Base-by-base conservation (phyloP, 805 yeast genomes). In the Yamadazyma takamatsuzukensis region DNA sequence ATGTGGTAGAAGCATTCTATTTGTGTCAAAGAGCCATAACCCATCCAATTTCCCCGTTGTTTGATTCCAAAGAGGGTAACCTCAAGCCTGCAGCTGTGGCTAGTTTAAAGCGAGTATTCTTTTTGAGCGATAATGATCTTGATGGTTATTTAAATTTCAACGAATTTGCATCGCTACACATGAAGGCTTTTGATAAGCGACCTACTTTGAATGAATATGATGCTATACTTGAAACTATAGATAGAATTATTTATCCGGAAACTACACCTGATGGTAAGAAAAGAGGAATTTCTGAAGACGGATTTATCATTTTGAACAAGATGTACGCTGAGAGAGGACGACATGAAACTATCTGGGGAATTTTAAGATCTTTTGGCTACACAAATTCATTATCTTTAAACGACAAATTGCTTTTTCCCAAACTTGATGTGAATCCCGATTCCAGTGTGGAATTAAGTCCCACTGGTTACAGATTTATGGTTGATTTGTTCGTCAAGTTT, bases 291-390 rank as follows among this genome's bases (percentile, higher is more conserved):
- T 74, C 85, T 0, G 73, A 70, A 32, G 76, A 74, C 28, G 97
- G 95, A 0, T 93, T 93, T 49, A 59, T 93, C 3, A 61, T 77
- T 1, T 62, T 93, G 33, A 88, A 86, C 56, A 83, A 81, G 49
- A 59, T 85, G 16, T 93, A 83, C 54, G 95, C 94, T 1, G 95
- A 87, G 45, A 76, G 76, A 22, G 99, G 98, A 0, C 67, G 97
- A 19, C 97, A 93, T 54, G 99, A 93, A 53, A 93, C 97, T 0
- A 82, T 87, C 0, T 93, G 99, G 99, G 95, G 96, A 0, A 86
- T 93, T 14, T 54, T 93, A 16, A 59, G 99, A 32, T 74, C 88
- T 0, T 93, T 85, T 55, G 84, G 86, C 50, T 93, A 93, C 50
- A 90, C 97, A 0, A 93, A 93, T 50, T 88, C 97, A 0, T 64